Percentiles rank a stretch among this genome's conserved stretches.
Evolutionary conservation across 2,329 filamentous ascomycete species (phyloP).

Genomic region (Aureobasidium mangrovei): DNA sequence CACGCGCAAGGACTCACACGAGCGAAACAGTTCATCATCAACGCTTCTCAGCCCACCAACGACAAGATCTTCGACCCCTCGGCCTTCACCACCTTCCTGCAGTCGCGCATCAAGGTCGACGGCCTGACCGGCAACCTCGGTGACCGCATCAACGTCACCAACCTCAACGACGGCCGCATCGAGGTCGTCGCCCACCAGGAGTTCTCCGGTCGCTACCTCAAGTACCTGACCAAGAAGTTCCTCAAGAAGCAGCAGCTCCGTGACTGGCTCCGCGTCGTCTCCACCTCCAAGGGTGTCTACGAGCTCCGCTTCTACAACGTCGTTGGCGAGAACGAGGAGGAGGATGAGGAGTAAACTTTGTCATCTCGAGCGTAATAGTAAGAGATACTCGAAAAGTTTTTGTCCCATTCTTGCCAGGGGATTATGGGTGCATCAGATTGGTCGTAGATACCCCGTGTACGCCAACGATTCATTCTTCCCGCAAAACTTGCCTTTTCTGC

Average conservation of each 20-base stretch:
- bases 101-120: conserved; percentile 99
- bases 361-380: background rate
- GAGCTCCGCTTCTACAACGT: conserved; percentile 99
- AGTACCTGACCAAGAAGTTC: conserved; percentile 99
- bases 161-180: conserved; percentile 93
- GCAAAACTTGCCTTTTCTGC: background rate
- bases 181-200: conserved; percentile 96
- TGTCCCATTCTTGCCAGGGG: background rate
- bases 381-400: background rate
- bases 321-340: conserved; percentile 93
- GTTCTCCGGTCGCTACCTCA: conserved; percentile 97
- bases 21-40: conserved; percentile 83
- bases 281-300: conserved; percentile 96
- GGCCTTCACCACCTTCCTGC: conserved; percentile 99
- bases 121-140: conserved; percentile 97
- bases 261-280: conserved; percentile 99
- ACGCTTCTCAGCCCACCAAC: conserved; percentile 92
- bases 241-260: conserved; percentile 99
- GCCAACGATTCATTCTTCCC: conserved; percentile 3
- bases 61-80: conserved; percentile 99
- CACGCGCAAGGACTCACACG: background rate
- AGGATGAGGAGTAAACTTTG: conserved; percentile 82
- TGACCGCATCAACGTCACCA: conserved; percentile 81
- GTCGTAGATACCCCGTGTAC: conserved; percentile 9
- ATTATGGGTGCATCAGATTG: background rate